Base-by-base conservation (phyloP, 352 stramenopile genomes). In the Phytophthora crassamura region DNA sequence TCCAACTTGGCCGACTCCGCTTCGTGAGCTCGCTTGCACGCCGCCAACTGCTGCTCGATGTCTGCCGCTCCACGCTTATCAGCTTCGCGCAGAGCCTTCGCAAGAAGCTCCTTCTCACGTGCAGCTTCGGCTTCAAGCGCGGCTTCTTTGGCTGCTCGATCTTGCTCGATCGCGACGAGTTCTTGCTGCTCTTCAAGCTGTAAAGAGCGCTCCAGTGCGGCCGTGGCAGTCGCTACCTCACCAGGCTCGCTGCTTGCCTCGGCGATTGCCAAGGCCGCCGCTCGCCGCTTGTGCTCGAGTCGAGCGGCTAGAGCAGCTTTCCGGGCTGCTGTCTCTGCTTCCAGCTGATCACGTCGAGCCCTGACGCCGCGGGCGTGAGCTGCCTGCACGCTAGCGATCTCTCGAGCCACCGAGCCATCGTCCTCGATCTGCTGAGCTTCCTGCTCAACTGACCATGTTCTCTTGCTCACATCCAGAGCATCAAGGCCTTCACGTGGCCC, bases 31-130 rank as follows among this genome's bases (percentile, higher is more conserved):
- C 45, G 12, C 20, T 80, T 82, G 39, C 74, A 82, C 10, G 71
- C 68, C 20, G 68, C 48, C 32, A 82, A 52, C 50, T 79, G 41
- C 7, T 49, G 64, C 6, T 84, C 77, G 50, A 86, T 59, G 22
- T 78, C 67, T 28, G 68, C 69, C 12, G 75, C 50, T 0, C 52
- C 52, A 3, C 42, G 39, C 45, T 58, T 54, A 18, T 72, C 58
- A 11, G 75, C 59, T 33, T 64, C 52, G 9, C 49, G 64, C 15
- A 82, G 33, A 16, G 56, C 40, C 25, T 64, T 69, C 2, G 5
- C 47, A 3, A 69, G 57, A n/a, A 48, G 55, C 36, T 74, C 55
- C 5, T 63, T 57, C 28, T 84, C 78, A 47, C 64, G 77, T 1
- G 45, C 51, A 32, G 58, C 51, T 41, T 81, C 60, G 8, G 56